phyloP scores from a whole-genome alignment of 2,329 filamentous ascomycete genomes.

The Helicocarpus griseus region DNA sequence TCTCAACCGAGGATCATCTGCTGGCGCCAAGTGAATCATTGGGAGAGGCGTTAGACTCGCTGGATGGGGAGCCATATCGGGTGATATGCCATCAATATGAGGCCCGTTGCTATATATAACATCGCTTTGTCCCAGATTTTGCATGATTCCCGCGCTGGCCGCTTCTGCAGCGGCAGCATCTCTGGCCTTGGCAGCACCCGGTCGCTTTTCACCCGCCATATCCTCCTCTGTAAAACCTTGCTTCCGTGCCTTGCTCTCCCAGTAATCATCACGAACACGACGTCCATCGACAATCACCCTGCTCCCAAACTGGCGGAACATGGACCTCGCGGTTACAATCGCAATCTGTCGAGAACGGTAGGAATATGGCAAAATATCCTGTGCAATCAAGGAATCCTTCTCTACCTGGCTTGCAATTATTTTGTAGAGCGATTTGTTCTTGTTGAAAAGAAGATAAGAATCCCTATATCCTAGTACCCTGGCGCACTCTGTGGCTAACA shows the following conservation, averaged over 20 bases:
- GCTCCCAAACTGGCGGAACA: constrained; percentile 98
- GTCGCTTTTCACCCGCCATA: constrained; percentile 87
- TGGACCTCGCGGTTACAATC: constrained; percentile 92
- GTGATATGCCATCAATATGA: constrained; percentile 54
- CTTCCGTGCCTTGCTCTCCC: constrained; percentile 93
- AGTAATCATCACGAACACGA: constrained; percentile 93
- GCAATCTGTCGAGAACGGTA: constrained; percentile 98
- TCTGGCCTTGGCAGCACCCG: constrained; percentile 78
- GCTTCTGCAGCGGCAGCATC: constrained; percentile 65
- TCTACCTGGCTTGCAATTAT: constrained; percentile 94
- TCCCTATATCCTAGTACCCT: constrained; percentile 89
- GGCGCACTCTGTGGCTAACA: constrained; percentile 96
- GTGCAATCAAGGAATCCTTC: constrained; percentile 90
- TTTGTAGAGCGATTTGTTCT: constrained; percentile 92
- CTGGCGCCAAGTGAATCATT: constrained; percentile 72
- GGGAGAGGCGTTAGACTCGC: constrained; percentile 64
- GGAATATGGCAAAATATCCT: constrained; percentile 93
- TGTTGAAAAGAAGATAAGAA: constrained; percentile 98
- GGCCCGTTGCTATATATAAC: constrained; percentile 77
- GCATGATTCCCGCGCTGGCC: constrained; percentile 44
- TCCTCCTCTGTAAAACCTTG: constrained; percentile 98
- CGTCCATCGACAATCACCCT: constrained; percentile 83
- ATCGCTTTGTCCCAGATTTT: constrained; percentile 66
- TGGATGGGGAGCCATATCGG: constrained; percentile 59
- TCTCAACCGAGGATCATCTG: constrained; percentile 65